Base-by-base conservation (phyloP, 2,329 filamentous ascomycete genomes). In the Trichophyton equinum region DNA sequence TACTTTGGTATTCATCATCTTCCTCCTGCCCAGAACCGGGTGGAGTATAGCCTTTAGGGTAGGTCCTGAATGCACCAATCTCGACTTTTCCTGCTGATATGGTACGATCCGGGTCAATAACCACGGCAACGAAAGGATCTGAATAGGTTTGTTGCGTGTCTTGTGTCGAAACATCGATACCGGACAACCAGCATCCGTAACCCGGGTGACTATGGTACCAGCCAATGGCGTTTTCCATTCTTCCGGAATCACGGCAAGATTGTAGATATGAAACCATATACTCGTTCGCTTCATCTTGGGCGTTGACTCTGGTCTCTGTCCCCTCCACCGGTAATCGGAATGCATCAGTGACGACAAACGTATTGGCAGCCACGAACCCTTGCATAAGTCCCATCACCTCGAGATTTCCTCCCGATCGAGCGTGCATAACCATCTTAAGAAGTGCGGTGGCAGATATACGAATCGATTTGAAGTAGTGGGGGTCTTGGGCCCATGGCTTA, bases 371-470 rank as follows among this genome's bases (percentile, higher is more conserved):
- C 57, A 96, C 87, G 74, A 95, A 96, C 64, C 94, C 94, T 71
- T 95, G 88, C 94, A 99, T 99, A 68, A 99, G 75, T 61, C 94
- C 94, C 94, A 99, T 99, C 68, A 99, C 83, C 78, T 99, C 94
- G 66, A 97, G 82, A 30, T 84, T 85, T 61, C 94, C 92, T 65
- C 94, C 94, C 0, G 90, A 91, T n/a, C 94, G 88, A 8, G 94
- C 94, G 73, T 99, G 94, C 89, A 96, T 97, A 65, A 95, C 90
- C 94, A 99, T 99, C 78, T 99, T 99, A 67, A 97, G 83, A 62
- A 99, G 83, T 4, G 94, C 94, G 11, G 96, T 86, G 62, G 94
- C 91, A 59, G 89, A 95, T 75, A 99, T 92, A 69, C 91, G 89
- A 55, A 97, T 90, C 60, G 88, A 82, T 73, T 92, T 95, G 82